A percentile compares a stretch with the other conserved stretches of the same genome.
Conservation (phyloP, 371 early-diverging fungal species). For the Blakeslea trispora region DNA sequence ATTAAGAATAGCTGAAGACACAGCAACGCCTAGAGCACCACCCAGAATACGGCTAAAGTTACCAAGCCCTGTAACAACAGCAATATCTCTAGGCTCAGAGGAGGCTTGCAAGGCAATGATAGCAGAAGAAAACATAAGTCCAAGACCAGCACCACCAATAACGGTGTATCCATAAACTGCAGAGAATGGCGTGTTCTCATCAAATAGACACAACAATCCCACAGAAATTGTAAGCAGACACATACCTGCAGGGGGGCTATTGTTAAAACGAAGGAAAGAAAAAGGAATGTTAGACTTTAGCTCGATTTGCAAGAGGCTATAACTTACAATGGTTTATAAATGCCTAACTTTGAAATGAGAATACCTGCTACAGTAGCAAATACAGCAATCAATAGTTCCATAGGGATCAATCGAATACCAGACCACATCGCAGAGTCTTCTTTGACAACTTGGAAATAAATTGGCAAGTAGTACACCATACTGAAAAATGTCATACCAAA, state of each 20-base stretch:
- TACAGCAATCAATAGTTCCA: constrained; percentile 33
- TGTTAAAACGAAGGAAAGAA: not conserved
- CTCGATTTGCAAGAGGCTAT: not conserved
- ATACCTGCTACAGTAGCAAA: constrained; percentile 31
- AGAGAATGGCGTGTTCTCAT: constrained; percentile 12
- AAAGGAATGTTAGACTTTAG: no score
- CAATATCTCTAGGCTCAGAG: constrained; percentile 26
- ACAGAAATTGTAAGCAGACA: constrained; percentile 17
- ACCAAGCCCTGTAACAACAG: constrained; percentile 31
- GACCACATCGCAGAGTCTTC: constrained; percentile 55
- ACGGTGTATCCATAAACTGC: constrained; percentile 21
- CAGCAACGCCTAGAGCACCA: constrained; percentile 34
- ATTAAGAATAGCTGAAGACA: constrained; percentile 27
- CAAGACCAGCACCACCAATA: constrained; percentile 25
- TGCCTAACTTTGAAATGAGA: constrained; percentile 39
- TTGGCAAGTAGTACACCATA: constrained; percentile 62
- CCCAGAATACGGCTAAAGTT: constrained; percentile 35
- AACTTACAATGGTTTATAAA: constrained; percentile 38
- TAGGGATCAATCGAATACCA: constrained; percentile 47
- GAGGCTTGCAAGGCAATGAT: constrained; percentile 33
- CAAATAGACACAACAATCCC: constrained; percentile 24
- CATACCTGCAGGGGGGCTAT: constrained; percentile 24
- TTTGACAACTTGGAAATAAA: constrained; percentile 77
- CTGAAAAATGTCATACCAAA: constrained; percentile 57
- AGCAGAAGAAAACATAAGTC: constrained; percentile 27